Evolutionary conservation across 495 filamentous ascomycete species (phyloP), one percentile per base, ranked within the genome.

Genomic region (Thermochaetoides thermophila): DNA sequence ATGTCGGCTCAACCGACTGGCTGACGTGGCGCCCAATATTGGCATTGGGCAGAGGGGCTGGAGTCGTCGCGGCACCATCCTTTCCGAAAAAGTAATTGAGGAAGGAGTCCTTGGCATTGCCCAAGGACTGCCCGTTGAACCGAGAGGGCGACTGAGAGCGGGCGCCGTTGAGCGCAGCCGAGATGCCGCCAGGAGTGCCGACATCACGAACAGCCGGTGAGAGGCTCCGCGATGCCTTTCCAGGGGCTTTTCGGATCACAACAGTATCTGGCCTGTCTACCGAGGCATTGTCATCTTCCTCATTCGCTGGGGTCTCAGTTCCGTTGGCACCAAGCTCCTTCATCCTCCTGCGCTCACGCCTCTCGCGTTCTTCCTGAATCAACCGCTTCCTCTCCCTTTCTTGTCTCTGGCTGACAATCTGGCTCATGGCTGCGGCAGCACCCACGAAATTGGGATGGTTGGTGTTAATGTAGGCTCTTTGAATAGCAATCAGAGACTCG

Each of bases 391-490:
- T 72, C 50, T 96, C 89, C 50, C 84, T 76, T 38, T 99, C 87
- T 49, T 95, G 84, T 55, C 85, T 91, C 47, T 78, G 84, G 46
- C 76, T 79, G 23, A 99, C 87, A 31, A 96, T 87, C 7, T 85
- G 80, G 34, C 81, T 83, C 89, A 99, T 99, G 17, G 89, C 89
- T n/a, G 84, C 86, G 5, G 89, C 87, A 8, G 89, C 89, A 27
- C 89, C 91, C 14, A 95, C 71, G 64, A 99, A 99, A 48, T 99
- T 99, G 20, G 89, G 89, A 45, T 99, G 89, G 51, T 99, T 99
- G 25, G 89, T 99, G 57, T 99, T 99, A 56, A 99, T 95, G 54
- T 99, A 99, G 11, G 89, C 89, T 38, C 89, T 71, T 57, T 99
- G 89, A 20, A 99, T 99, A 8, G 87, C 76, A 26, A 96, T 99